Conservation (phyloP, 208 protist species). For the Trypanosoma boissoni region DNA sequence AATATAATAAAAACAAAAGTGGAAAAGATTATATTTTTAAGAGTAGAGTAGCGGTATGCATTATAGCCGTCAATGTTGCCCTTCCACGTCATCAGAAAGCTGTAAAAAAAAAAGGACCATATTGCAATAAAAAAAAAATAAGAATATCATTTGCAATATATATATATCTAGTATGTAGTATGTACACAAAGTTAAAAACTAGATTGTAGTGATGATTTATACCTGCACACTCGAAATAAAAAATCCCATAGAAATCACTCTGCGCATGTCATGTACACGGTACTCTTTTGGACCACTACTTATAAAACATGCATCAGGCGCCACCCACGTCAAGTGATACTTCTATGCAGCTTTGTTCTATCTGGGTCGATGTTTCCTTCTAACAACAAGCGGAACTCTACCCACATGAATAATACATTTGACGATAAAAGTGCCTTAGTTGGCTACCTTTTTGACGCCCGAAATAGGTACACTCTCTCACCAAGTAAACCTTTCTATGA, state of each 20-base stretch:
- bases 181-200: not conserved
- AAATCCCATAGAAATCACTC: not conserved
- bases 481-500: conserved; percentile 10
- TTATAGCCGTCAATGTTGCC: too few relatives aligned
- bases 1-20: too few relatives aligned
- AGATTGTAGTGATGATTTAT: not conserved
- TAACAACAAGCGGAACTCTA: conserved; percentile 1
- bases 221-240: not conserved
- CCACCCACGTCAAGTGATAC: conserved; percentile 16
- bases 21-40: too few relatives aligned
- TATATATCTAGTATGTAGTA: too few relatives aligned
- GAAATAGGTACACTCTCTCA: conserved; percentile 17
- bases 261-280: conserved; percentile 6
- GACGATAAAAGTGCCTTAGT: conserved; percentile 12
- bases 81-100: too few relatives aligned
- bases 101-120: too few relatives aligned
- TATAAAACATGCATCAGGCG: conserved; percentile 5
- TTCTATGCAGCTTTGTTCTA: not conserved
- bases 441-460: conserved; percentile 2
- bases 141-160: too few relatives aligned
- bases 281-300: conserved; percentile 14
- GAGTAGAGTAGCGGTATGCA: too few relatives aligned
- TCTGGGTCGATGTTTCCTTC: not conserved
- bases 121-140: too few relatives aligned
- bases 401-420: conserved; percentile 4